These are phyloP conservation scores for Clonostachys sp. DNA, from an alignment of 2,329 filamentous ascomycete genomes.

Conservation along the genomic window DNA sequence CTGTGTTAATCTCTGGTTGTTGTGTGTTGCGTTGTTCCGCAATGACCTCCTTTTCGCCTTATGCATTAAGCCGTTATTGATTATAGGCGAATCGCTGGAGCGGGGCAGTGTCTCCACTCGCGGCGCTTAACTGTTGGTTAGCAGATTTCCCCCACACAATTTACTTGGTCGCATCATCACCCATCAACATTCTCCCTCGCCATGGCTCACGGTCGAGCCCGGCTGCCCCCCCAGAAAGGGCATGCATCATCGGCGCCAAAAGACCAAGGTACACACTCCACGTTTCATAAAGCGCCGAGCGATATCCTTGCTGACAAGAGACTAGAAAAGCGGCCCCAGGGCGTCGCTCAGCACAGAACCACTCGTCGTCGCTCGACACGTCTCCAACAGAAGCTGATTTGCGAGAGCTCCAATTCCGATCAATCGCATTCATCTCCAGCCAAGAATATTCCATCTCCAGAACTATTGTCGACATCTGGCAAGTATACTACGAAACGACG, in stretches of 20 bases:
- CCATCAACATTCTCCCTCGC: neutral
- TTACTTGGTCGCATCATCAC: no score
- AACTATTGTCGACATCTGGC: no score
- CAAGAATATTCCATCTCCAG: neutral
- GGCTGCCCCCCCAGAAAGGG: neutral
- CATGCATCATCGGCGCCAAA: neutral
- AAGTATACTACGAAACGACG: neutral
- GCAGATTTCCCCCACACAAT: no score
- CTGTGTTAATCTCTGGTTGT: no score
- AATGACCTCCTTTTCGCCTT: no score
- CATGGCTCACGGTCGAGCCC: neutral
- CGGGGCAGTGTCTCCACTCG: no score
- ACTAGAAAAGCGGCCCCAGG: neutral
- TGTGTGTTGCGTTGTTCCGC: no score
- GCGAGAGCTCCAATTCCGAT: neutral
- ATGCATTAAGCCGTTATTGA: no score
- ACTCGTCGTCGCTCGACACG: neutral
- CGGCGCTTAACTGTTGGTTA: no score
- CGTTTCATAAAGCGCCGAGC: neutral
- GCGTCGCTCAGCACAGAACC: neutral
- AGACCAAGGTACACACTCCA: neutral
- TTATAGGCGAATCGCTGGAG: no score
- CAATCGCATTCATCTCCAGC: neutral
- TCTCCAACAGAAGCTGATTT: neutral
- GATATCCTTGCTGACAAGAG: neutral